Base-by-base conservation (phyloP, 1,139 yeast genomes). In the Geotrichum klebahnii region DNA sequence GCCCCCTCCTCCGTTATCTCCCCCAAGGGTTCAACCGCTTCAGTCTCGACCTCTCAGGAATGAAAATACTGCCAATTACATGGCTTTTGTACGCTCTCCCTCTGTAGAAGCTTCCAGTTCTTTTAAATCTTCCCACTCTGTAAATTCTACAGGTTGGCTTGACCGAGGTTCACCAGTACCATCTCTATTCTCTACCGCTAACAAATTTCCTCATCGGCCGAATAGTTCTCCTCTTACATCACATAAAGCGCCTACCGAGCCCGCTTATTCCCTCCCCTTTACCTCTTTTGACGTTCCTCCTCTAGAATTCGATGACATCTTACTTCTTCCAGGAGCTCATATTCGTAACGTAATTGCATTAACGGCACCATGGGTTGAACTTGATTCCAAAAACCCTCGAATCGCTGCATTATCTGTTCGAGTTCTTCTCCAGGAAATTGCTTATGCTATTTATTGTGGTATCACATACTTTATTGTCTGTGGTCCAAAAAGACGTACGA, bases 361-460 rank as follows among this genome's bases (percentile, higher is more conserved):
- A 32, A 65, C 81, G 1, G 76, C 85, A 0, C 78, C 84, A 1
- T 81, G 86, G 85, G 70, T 80, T 9, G 85, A 81, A 57, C 65
- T 81, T 31, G 86, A 81, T 55, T 73, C 80, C 29, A 67, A 67
- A 19, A 77, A 79, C 59, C 64, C 67, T 0, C 57, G 69, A 3
- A 69, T 77, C 8, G 76, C 81, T 31, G 76, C 74, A 54, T 67
- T 80, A 50, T 77, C 82, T 2, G 66, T 67, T 32, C 81, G 80
- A 56, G 82, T 81, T 3, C 59, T 81, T 20, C 54, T 65, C 37
- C 77, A 79, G 56, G 88, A 82, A 61, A 65, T 80, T 31, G 70
- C 74, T 14, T 79, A 79, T 58, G 84, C 84, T 1, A 66, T 71
- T 29, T 79, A 74, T 59, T 69, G 81, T 37, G 86, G 86, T 1